These are phyloP conservation scores for Astragalus glycyphyllos DNA, from an alignment of 306 rosid species.

Conservation along the genomic window DNA sequence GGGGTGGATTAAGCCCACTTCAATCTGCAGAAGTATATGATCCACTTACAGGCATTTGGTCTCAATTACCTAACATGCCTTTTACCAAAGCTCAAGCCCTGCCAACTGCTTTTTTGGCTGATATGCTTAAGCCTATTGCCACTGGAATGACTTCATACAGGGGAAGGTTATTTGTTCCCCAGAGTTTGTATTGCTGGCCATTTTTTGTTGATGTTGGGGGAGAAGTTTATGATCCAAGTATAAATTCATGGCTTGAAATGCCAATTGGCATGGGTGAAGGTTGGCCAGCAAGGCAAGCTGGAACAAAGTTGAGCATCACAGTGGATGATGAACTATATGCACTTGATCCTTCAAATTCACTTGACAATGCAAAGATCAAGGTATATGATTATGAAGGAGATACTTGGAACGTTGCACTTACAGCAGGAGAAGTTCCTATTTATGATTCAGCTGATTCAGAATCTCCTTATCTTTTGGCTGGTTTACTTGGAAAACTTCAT, in stretches of 20 bases:
- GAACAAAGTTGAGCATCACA: slow-evolving; percentile 47
- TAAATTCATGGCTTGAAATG: slow-evolving; percentile 52
- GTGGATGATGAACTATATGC: slow-evolving; percentile 47
- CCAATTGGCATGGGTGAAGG: slow-evolving; percentile 55
- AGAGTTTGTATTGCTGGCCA: slow-evolving; percentile 57
- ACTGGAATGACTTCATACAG: slow-evolving; percentile 51
- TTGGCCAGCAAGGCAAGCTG: slow-evolving; percentile 59
- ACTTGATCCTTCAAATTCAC: slow-evolving; percentile 52
- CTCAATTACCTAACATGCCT: slow-evolving; percentile 54
- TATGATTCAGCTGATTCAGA: slow-evolving; percentile 45
- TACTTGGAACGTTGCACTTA: slow-evolving; percentile 57
- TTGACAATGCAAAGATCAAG: slow-evolving; percentile 46
- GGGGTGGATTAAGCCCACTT: slow-evolving; percentile 50
- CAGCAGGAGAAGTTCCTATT: slow-evolving; percentile 52
- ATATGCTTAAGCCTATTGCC: slow-evolving; percentile 54
- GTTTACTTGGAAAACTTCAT: slow-evolving; percentile 54
- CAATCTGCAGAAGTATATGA: slow-evolving; percentile 56
- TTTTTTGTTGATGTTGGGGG: slow-evolving; percentile 58
- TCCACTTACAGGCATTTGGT: slow-evolving; percentile 47
- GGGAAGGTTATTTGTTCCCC: slow-evolving; percentile 53
- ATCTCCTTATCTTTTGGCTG: slow-evolving; percentile 56
- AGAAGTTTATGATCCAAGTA: slow-evolving; percentile 51
- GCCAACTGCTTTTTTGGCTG: slow-evolving; percentile 54
- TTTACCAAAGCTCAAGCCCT: slow-evolving; percentile 48
- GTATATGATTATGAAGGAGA: slow-evolving; percentile 50